Evolutionary conservation across 352 stramenopile species (phyloP), one percentile per base, ranked within the genome.

Genomic region (Pythium pectinolyticum): DNA sequence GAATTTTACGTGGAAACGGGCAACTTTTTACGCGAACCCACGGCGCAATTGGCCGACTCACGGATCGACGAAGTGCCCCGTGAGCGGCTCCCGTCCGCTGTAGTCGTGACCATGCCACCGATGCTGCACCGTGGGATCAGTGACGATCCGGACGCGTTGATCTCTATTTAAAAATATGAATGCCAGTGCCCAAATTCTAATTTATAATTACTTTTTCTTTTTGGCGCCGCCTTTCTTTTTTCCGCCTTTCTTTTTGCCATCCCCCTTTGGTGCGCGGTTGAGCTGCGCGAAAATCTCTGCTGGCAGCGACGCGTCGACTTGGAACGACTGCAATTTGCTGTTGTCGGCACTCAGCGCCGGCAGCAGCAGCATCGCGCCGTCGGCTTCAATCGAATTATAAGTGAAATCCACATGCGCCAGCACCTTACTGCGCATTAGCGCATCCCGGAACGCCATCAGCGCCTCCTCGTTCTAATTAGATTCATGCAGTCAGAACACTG

Each of bases 241-340:
- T 35, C 80, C 77, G n/a, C 74, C 78, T 57, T 89, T 91, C 73
- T 92, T 90, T 64, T 90, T 94, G 43, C 76, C 66, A 24, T 92
- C 85, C 46, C 74, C 73, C 46, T 90, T 90, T 19, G 79, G 71
- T 12, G 81, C 71, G 27, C 82, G 81, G 61, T 94, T 89, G 11
- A 94, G 74, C 49, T 84, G 72, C n/a, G 70, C 60, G 35, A 94
- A 94, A 10, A 94, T 47, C 20, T 90, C 78, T 9, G 70, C 71
- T 3, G 83, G 85, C 20, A 92, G 72, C 20, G 83, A 90, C 10
- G 85, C 70, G 24, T 94, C 85, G 2, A 94, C 85, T 61, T 87
- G 73, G 61, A 94, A 94, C 3, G 75, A 89, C 49, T 80, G 63
- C 28, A 92, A 51, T 62, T 90, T 90, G 34, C 57, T 39, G 53